These are phyloP conservation scores for Fraxinus dipetala DNA, from an alignment of 305 asterid species.

Conservation along the genomic window DNA sequence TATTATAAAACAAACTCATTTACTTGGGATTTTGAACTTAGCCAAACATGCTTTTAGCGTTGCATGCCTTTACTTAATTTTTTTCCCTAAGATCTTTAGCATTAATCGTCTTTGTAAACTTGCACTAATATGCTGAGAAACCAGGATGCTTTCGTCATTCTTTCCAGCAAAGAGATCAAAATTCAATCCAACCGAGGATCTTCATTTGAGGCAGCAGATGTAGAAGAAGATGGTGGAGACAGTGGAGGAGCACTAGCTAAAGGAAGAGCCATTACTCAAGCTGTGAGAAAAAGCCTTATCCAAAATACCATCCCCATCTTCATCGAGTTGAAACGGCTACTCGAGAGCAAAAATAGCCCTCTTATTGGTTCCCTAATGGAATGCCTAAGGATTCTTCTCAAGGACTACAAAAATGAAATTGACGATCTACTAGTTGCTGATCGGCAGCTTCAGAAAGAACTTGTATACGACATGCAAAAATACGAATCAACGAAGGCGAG, in stretches of 20 bases:
- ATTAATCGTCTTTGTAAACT: background rate
- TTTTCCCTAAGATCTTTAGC: background rate
- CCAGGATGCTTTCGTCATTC: conserved; percentile 82
- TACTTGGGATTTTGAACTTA: background rate
- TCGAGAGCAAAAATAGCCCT: conserved; percentile 82
- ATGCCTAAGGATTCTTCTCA: conserved; percentile 82
- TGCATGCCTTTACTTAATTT: background rate
- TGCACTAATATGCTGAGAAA: conserved; percentile 5
- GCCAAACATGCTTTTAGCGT: background rate
- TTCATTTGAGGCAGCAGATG: conserved; percentile 56
- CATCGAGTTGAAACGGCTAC: conserved; percentile 81
- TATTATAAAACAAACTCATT: background rate
- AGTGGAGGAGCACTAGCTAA: conserved; percentile 46
- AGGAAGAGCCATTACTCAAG: conserved; percentile 81
- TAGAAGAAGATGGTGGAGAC: conserved; percentile 69
- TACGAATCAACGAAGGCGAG: conserved; percentile 67
- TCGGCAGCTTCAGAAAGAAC: conserved; percentile 85
- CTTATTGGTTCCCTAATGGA: conserved; percentile 90
- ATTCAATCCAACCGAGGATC: conserved; percentile 58
- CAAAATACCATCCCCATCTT: conserved; percentile 86
- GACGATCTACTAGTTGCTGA: conserved; percentile 86
- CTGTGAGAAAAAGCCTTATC: conserved; percentile 76
- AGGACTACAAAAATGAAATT: conserved; percentile 90
- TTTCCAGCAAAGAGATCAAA: conserved; percentile 84
- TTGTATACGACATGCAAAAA: conserved; percentile 80